Conservation (phyloP, 2,329 filamentous ascomycete genomes). For the Rutstroemia sp. region DNA sequence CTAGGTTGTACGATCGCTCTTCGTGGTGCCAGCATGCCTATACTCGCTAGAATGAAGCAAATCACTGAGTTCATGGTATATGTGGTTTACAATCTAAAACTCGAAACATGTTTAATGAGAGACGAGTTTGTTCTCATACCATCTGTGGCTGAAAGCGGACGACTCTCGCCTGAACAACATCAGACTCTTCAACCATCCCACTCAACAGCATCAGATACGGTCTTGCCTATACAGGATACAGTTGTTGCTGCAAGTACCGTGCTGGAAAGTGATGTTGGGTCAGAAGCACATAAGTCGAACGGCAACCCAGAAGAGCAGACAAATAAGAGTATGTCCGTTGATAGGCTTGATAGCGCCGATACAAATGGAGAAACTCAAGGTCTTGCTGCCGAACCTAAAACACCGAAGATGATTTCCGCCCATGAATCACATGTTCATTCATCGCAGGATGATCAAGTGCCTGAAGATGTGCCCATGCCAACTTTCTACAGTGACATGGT, state of each 20-base stretch:
- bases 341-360: background rate
- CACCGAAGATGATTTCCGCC: conserved; percentile 26
- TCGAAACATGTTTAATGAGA: conserved; percentile 89
- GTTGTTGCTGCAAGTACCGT: conserved; percentile 22
- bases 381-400: conserved; percentile 3
- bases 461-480: conserved; percentile 75
- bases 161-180: conserved; percentile 32
- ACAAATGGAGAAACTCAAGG: background rate
- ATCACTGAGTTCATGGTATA: conserved; percentile 99
- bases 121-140: conserved; percentile 88
- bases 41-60: conserved; percentile 73
- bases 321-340: background rate
- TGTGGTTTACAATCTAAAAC: conserved; percentile 93
- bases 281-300: conserved; percentile 4
- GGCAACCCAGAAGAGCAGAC: background rate
- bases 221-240: conserved; percentile 9
- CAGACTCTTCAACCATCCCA: conserved; percentile 10
- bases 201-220: conserved; percentile 4
- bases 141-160: conserved; percentile 44
- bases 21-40: conserved; percentile 66
- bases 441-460: conserved; percentile 48
- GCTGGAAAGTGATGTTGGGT: conserved; percentile 18
- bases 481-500: conserved; percentile 96
- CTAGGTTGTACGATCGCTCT: conserved; percentile 93
- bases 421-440: conserved; percentile 34